Evolutionary conservation across 2,329 filamentous ascomycete genomes (phyloP), one percentile per base, ranked within the genome.

Genomic region (Exophiala alcalophila): DNA sequence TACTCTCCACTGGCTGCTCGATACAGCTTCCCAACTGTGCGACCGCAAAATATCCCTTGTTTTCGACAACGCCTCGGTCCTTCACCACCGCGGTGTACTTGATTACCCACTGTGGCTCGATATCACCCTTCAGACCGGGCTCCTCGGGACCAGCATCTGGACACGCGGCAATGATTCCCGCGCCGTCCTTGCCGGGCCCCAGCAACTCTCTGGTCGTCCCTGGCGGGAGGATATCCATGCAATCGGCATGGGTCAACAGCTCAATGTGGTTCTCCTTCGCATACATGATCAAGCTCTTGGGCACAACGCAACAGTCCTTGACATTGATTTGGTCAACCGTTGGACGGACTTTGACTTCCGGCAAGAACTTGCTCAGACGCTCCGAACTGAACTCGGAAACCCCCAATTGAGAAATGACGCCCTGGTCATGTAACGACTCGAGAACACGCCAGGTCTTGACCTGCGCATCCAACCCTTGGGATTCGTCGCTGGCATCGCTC

Each of bases 1-100:
- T 14, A 21, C 14, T 20, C 19, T 42, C 27, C 16, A 19, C 34
- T 3, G 39, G 33, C 29, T 47, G 56, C 48, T 50, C 54, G 38
- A 68, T 62, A 53, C 66, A 69, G 41, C 72, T 70, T 32, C 71
- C 69, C 53, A 92, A 65, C 60, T 88, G 83, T 3, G 90, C 91
- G 14, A 82, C 80, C 1, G 91, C 91, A 71, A 96, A 96, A 66
- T 96, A 97, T 5, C 92, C 92, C 72, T 97, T 98, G 62, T 92
- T 95, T 72, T 98, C 92, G 53, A 98, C 91, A 6, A 98, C 92
- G 10, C 92, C 92, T 40, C 92, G 76, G 62, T 97, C 85, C 64
- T 86, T 85, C 27, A 97, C 87, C 45, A 97, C 91, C 1, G 92
- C 92, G 25, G 91, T 96, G 63, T 98, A 98, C 63, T 97, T 94